Base-by-base conservation (phyloP, 257 asterid species). In the Solanum piurae region DNA sequence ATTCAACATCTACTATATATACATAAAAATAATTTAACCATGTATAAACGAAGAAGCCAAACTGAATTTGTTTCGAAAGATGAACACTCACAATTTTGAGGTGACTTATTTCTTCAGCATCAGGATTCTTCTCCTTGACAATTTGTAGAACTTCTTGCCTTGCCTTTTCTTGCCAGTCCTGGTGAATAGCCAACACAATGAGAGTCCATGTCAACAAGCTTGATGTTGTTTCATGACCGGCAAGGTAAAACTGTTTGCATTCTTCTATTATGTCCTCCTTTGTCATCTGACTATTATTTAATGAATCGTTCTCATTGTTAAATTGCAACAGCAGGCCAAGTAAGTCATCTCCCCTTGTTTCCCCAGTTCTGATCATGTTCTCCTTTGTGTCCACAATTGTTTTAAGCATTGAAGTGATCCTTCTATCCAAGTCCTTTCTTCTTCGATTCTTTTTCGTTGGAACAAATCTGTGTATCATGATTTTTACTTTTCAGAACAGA, bases 241-340 rank as follows among this genome's bases (percentile, higher is more conserved):
- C 95, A 74, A 92, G 90, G 90, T 91, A 92, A 74, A 92, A 92
- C 13, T 52, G 89, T 84, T 94, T 93, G 91, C 93, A 91, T 77
- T 93, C 96, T 84, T 93, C 96, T 62, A 92, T 87, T 44, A 92
- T 88, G 64, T 93, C 96, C 87, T 93, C 86, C 88, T 91, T 89
- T 86, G 89, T 91, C 95, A 93, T 91, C 85, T 79, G 52, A 16
- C 14, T 83, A 72, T 85, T 87, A 16, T 76, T 83, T 49, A 87
- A 90, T 20, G 27, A 76, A 85, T 60, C 71, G 58, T 68, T 88
- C 76, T 86, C 90, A 46, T 60, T 18, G 82, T 92, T 92, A 37
- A 92, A 90, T 64, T 92, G 84, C 89, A 94, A 55, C 3, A 94
- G 87, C 83, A 91, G 74, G 71, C 92, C 86, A 34, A 94, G 89